These are phyloP conservation scores for Inonotus hispidus DNA, from an alignment of 1,284 basidiomycete genomes.

Conservation along the genomic window DNA sequence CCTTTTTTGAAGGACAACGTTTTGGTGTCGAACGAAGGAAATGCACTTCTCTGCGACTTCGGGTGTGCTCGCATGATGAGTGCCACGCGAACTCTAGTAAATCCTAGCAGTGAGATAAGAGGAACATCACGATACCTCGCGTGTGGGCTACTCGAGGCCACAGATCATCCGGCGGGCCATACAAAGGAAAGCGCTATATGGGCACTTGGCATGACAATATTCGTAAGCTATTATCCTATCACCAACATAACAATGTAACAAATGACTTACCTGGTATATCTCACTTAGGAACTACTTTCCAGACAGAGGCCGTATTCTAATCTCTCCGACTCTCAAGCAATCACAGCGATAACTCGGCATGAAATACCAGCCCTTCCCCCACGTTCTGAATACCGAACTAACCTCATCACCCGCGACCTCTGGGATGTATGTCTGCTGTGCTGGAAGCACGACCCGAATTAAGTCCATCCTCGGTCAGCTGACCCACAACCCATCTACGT, in stretches of 20 bases:
- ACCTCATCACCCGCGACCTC: not conserved
- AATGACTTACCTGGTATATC: not conserved
- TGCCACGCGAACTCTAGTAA: not conserved
- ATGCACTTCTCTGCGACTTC: conserved; percentile 8
- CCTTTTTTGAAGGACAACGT: conserved; percentile 2
- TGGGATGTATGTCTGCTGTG: not conserved
- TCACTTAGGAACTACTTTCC: not conserved
- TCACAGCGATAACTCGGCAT: not conserved
- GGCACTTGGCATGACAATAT: conserved; percentile 1
- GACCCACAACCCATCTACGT: not conserved
- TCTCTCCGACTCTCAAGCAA: not conserved
- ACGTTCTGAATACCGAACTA: not conserved
- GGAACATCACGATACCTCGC: not conserved
- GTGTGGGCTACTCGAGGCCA: not conserved
- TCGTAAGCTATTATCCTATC: not conserved
- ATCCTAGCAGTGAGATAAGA: not conserved
- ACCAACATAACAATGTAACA: not conserved
- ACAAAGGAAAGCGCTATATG: not conserved
- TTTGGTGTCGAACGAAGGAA: not conserved
- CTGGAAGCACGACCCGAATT: not conserved
- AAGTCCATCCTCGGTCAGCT: not conserved
- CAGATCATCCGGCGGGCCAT: not conserved
- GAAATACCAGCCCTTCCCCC: not conserved
- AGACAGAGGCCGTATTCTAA: not conserved
- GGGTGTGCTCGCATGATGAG: conserved; percentile 1